phyloP scores from a whole-genome alignment of 2,329 filamentous ascomycete species.

The Pseudogymnoascus sp. region DNA sequence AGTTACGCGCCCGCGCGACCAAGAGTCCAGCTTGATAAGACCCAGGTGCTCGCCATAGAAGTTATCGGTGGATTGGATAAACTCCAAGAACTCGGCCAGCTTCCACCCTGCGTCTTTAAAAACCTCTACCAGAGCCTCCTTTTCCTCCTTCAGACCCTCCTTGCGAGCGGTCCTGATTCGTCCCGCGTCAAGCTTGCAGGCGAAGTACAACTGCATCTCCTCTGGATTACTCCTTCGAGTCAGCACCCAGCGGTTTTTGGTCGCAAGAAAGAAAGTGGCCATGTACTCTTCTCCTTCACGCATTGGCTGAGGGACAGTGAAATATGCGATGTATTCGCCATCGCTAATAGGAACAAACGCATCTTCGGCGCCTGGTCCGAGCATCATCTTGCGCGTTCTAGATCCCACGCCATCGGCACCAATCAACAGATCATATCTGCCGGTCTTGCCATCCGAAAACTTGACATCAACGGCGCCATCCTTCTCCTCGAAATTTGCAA shows the following conservation, averaged over 20 bases:
- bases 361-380: constrained; percentile 22
- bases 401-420: constrained; percentile 50
- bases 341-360: constrained; percentile 18
- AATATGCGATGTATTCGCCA: constrained; percentile 31
- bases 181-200: constrained; percentile 24
- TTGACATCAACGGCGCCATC: constrained; percentile 30
- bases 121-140: constrained; percentile 32
- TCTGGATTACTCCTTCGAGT: constrained; percentile 34
- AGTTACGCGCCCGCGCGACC: constrained; percentile 40
- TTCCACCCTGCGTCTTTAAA: constrained; percentile 41
- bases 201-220: constrained; percentile 35
- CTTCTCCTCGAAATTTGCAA: constrained; percentile 23
- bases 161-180: constrained; percentile 24
- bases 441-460: constrained; percentile 37
- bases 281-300: constrained; percentile 30
- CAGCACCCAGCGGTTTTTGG: constrained; percentile 33
- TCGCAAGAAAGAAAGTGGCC: constrained; percentile 32
- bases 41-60: constrained; percentile 41
- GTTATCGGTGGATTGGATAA: constrained; percentile 34
- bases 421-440: constrained; percentile 44
- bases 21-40: constrained; percentile 37
- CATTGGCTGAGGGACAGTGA: constrained; percentile 29
- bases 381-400: constrained; percentile 37
- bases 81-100: constrained; percentile 35
- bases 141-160: constrained; percentile 31